These are phyloP conservation scores for Epichloe festucae DNA, from an alignment of 2,329 filamentous ascomycete species.

Conservation along the genomic window DNA sequence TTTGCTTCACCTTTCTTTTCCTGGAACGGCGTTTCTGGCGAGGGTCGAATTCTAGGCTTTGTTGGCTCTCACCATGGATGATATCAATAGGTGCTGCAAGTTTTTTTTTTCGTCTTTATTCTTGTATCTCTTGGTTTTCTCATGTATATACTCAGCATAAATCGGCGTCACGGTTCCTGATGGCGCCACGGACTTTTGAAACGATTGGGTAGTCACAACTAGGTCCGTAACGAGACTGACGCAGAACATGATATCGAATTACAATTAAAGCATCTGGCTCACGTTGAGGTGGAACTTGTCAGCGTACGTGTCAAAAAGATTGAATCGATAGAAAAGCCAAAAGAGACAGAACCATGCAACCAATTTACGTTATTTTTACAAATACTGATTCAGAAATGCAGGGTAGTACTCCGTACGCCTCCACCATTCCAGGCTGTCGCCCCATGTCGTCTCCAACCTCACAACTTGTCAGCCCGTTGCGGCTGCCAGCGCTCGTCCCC, in stretches of 20 bases:
- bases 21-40: not conserved
- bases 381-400: no score
- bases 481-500: conserved; percentile 1
- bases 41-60: not conserved
- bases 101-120: not conserved
- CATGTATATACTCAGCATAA: conserved; percentile 1
- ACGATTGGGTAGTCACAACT: not conserved
- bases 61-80: not conserved
- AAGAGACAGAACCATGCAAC: no score
- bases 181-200: not conserved
- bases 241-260: not conserved
- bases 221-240: not conserved
- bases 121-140: not conserved
- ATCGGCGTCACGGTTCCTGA: conserved; percentile 1
- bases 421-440: not conserved
- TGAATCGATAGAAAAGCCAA: no score
- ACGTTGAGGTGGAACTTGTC: no score
- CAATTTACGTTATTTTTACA: no score
- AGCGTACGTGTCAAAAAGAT: no score
- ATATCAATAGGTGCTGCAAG: not conserved
- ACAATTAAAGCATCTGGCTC: not conserved
- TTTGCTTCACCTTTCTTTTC: not conserved
- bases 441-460: not conserved
- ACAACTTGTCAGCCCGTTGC: not conserved
- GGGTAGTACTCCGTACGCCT: no score